Evolutionary conservation across 768 basidiomycete species (phyloP).

Genomic region (Mycena chlorophos): DNA sequence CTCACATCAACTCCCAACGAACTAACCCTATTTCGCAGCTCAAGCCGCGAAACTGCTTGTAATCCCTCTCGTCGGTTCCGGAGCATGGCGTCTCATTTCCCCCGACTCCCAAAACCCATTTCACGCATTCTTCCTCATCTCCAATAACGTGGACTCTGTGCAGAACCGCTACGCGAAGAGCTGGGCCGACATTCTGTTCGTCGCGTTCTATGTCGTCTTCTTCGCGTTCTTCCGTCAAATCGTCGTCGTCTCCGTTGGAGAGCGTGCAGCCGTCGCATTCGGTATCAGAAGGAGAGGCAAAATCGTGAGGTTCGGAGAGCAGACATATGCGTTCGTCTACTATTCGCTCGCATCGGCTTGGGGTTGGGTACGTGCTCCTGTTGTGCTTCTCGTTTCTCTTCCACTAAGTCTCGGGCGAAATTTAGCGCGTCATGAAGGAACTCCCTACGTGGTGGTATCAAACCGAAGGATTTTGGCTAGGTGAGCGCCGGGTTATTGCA

Average conservation of each 20-base stretch:
- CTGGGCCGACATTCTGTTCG: slow-evolving; percentile 74
- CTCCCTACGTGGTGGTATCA: slow-evolving; percentile 86
- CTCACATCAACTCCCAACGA: slow-evolving; percentile 3
- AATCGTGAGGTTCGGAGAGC: slow-evolving; percentile 85
- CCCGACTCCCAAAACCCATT: slow-evolving; percentile 69
- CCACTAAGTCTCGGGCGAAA: background rate
- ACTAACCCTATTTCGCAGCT: slow-evolving; percentile 34
- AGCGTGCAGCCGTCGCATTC: slow-evolving; percentile 65
- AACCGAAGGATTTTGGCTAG: slow-evolving; percentile 82
- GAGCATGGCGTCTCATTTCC: slow-evolving; percentile 50
- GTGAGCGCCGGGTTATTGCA: slow-evolving; percentile 37
- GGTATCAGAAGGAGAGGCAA: slow-evolving; percentile 68
- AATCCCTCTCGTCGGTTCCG: slow-evolving; percentile 56
- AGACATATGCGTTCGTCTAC: slow-evolving; percentile 83
- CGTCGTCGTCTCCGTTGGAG: slow-evolving; percentile 60
- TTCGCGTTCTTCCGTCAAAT: slow-evolving; percentile 85
- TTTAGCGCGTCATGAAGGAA: slow-evolving; percentile 75
- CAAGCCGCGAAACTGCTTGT: slow-evolving; percentile 53
- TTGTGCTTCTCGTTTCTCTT: background rate
- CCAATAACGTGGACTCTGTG: slow-evolving; percentile 53
- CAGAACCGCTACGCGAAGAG: slow-evolving; percentile 69
- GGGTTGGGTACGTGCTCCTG: slow-evolving; percentile 67
- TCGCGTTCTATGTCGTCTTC: slow-evolving; percentile 80
- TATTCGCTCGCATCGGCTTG: slow-evolving; percentile 61
- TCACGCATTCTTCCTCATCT: slow-evolving; percentile 65